phyloP scores from a whole-genome alignment of 2,329 filamentous ascomycete genomes.

The Hypoxylon sp. region DNA sequence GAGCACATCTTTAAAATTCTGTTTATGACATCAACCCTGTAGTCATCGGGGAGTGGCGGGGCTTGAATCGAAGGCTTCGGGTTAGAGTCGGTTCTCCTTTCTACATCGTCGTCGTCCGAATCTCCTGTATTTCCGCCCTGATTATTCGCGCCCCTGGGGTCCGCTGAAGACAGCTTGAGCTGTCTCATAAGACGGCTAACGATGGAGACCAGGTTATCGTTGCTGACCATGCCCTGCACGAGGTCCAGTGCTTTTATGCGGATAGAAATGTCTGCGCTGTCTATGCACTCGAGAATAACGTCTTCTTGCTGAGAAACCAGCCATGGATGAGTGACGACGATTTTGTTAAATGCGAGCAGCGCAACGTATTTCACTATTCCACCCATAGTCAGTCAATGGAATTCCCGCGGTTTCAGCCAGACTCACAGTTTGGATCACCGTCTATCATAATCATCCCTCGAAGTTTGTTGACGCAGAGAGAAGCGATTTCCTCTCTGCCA shows the following conservation, averaged over 20 bases:
- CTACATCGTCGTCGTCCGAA: slow-evolving; percentile 60
- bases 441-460: slow-evolving; percentile 93
- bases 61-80: slow-evolving; percentile 51
- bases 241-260: slow-evolving; percentile 90
- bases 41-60: slow-evolving; percentile 81
- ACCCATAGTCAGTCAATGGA: slow-evolving; percentile 26
- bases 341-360: slow-evolving; percentile 92
- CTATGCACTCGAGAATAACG: slow-evolving; percentile 94
- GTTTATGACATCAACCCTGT: slow-evolving; percentile 81
- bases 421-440: slow-evolving; percentile 89
- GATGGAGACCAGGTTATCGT: slow-evolving; percentile 82
- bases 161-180: slow-evolving; percentile 71
- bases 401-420: slow-evolving; percentile 15
- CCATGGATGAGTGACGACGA: slow-evolving; percentile 85
- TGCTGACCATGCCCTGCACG: slow-evolving; percentile 91
- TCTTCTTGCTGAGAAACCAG: slow-evolving; percentile 93
- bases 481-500: slow-evolving; percentile 90
- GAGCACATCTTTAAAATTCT: slow-evolving; percentile 90
- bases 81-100: slow-evolving; percentile 48
- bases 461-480: slow-evolving; percentile 89
- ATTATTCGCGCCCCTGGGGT: slow-evolving; percentile 57
- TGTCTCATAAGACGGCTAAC: slow-evolving; percentile 89
- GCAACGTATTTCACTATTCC: slow-evolving; percentile 91
- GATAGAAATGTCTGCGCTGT: slow-evolving; percentile 95
- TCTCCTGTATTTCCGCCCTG: slow-evolving; percentile 51